Evolutionary conservation across 495 filamentous ascomycete species (phyloP).

Genomic region (Neurospora hispaniola): DNA sequence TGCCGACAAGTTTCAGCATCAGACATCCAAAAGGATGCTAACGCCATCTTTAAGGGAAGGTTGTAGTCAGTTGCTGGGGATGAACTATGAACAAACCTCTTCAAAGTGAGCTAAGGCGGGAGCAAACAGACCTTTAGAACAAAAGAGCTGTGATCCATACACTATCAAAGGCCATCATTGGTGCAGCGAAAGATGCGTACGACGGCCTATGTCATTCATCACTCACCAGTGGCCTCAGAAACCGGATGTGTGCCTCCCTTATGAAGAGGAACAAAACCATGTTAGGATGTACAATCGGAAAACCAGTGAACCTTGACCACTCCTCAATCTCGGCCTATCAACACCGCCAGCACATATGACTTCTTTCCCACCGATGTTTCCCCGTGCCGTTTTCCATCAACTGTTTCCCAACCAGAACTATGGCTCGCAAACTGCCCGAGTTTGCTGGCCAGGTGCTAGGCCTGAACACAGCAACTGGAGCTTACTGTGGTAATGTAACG

Average conservation of each 20-base stretch:
- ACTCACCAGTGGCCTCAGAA: accelerated
- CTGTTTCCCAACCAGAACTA: too few species aligned
- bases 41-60: background rate
- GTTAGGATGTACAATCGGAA: background rate
- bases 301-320: too few species aligned
- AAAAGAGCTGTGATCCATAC: too few species aligned
- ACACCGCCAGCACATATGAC: too few species aligned
- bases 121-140: background rate
- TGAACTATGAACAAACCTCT: background rate
- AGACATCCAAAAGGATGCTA: background rate
- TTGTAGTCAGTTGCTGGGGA: background rate
- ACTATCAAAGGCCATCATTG: background rate
- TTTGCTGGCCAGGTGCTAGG: too few species aligned
- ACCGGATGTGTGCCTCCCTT: background rate
- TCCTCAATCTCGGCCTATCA: too few species aligned
- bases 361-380: too few species aligned
- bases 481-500: too few species aligned
- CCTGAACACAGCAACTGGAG: too few species aligned
- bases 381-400: too few species aligned
- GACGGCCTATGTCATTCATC: background rate
- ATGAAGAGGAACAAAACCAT: background rate
- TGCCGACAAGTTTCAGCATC: background rate
- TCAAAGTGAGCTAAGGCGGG: background rate
- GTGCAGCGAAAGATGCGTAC: background rate
- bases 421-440: too few species aligned